phyloP scores from a whole-genome alignment of 2,329 filamentous ascomycete genomes.

The Penicillium corylophilum region DNA sequence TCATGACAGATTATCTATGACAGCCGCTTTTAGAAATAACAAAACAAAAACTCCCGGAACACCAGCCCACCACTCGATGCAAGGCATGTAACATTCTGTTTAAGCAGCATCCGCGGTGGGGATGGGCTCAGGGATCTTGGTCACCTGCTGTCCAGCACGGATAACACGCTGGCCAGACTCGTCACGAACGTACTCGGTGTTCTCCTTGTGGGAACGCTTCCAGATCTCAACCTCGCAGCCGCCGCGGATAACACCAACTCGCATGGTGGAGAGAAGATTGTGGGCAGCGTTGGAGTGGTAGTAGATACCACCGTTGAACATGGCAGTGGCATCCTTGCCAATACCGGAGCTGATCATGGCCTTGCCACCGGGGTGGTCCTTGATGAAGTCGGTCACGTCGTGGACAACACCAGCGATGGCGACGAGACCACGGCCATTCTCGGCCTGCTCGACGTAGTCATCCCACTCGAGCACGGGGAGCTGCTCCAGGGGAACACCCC shows the following conservation, averaged over 20 bases:
- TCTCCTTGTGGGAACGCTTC: conserved; percentile 82
- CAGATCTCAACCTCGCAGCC: conserved; percentile 90
- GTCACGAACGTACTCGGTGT: conserved; percentile 75
- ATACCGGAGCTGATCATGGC: conserved; percentile 79
- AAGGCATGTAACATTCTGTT: conserved; percentile 22
- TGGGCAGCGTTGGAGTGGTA: conserved; percentile 86
- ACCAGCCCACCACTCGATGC: conserved; percentile 23
- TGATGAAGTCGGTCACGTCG: conserved; percentile 80
- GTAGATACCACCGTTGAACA: conserved; percentile 91
- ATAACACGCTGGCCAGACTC: conserved; percentile 77
- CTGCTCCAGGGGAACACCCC: conserved; percentile 81
- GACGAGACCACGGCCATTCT: conserved; percentile 73
- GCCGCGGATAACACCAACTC: conserved; percentile 80
- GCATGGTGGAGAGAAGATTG: conserved; percentile 84
- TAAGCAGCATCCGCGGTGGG: conserved; percentile 78
- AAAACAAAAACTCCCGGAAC: conserved; percentile 1
- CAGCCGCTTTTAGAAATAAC: conserved; percentile 19
- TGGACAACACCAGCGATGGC: conserved; percentile 82
- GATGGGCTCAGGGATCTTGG: conserved; percentile 75
- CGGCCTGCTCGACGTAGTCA: conserved; percentile 74
- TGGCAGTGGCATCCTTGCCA: conserved; percentile 83
- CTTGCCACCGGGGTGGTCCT: conserved; percentile 87
- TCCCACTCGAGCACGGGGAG: conserved; percentile 85
- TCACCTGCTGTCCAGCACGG: conserved; percentile 81
- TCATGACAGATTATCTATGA: conserved; percentile 28